Evolutionary conservation across 768 basidiomycete species (phyloP), one percentile per base, ranked within the genome.

Genomic region (Coprinopsis strossmayeri): DNA sequence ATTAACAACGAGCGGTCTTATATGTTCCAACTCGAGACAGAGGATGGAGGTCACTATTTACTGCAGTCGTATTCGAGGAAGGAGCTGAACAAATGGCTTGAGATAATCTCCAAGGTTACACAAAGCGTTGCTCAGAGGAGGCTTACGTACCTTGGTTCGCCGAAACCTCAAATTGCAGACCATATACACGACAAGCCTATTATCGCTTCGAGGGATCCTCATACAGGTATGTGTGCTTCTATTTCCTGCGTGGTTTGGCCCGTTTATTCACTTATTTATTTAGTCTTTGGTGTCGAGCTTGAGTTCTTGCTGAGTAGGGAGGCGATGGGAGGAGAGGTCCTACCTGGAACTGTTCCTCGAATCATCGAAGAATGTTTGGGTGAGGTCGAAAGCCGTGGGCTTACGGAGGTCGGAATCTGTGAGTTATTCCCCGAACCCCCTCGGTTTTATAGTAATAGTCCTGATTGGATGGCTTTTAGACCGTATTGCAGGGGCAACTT

Each of bases 391-490:
- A 55, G 66, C 5, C 81, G 88, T 46, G 90, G 90, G 11, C 66
- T 92, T 54, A 78, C 69, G 15, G 90, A 92, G 71, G 80, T 86
- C 53, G 90, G 90, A 13, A 87, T 92, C 23, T 92, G 89, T 88
- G 64, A 57, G 84, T 72, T 21, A 34, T 21, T 32, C 23, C n/a
- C n/a, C 11, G 1, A 13, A 34, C 44, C 24, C 38, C n/a, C n/a
- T n/a, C n/a, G n/a, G n/a, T n/a, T n/a, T n/a, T 17, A 40, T 5
- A 23, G 28, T 10, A 28, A 25, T 37, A 41, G 20, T 7, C 17
- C 41, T 49, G 35, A 24, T 30, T 23, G 3, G 25, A 30, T 20
- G 23, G 20, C 15, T 15, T 20, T 32, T 52, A 91, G 89, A 91
- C 67, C 89, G 90, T 44, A 82, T 93, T 49, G 83, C 89, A 9